A percentile compares a stretch with the other conserved stretches of the same genome.
phyloP scores from a whole-genome alignment of 1,139 yeast species.

The Casaregolazyma lundiana region DNA sequence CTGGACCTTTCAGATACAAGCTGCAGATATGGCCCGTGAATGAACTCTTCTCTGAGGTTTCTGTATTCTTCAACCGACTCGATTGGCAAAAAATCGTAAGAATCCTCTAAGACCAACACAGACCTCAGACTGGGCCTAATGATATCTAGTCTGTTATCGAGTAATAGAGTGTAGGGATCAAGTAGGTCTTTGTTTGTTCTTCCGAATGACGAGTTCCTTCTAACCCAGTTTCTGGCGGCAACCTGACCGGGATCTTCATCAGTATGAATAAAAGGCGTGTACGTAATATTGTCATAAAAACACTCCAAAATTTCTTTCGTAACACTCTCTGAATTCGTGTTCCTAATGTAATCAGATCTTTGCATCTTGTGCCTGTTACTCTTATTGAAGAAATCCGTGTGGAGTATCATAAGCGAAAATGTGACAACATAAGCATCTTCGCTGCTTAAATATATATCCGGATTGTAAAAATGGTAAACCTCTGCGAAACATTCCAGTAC shows the following conservation, averaged over 20 bases:
- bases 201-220: constrained; percentile 25
- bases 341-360: constrained; percentile 53
- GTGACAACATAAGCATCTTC: constrained; percentile 55
- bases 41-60: constrained; percentile 29
- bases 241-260: constrained; percentile 31
- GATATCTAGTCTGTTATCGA: constrained; percentile 34
- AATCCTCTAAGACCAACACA: constrained; percentile 28
- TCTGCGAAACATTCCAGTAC: constrained; percentile 51
- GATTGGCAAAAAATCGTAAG: constrained; percentile 28
- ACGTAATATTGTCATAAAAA: constrained; percentile 59
- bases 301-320: constrained; percentile 43
- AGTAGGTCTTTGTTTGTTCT: constrained; percentile 31
- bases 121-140: constrained; percentile 33
- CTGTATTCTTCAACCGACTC: constrained; percentile 26
- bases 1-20: constrained; percentile 35
- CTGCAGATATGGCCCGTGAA: constrained; percentile 34
- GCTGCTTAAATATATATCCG: constrained; percentile 35
- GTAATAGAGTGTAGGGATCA: constrained; percentile 38
- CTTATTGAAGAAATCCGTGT: constrained; percentile 63
- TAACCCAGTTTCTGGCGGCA: constrained; percentile 14
- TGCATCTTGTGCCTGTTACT: constrained; percentile 62
- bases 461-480: constrained; percentile 43
- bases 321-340: constrained; percentile 40
- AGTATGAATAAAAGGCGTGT: constrained; percentile 46
- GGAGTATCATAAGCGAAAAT: constrained; percentile 60